Base-by-base conservation (phyloP, 306 rosid species). In the Malus fusca region DNA sequence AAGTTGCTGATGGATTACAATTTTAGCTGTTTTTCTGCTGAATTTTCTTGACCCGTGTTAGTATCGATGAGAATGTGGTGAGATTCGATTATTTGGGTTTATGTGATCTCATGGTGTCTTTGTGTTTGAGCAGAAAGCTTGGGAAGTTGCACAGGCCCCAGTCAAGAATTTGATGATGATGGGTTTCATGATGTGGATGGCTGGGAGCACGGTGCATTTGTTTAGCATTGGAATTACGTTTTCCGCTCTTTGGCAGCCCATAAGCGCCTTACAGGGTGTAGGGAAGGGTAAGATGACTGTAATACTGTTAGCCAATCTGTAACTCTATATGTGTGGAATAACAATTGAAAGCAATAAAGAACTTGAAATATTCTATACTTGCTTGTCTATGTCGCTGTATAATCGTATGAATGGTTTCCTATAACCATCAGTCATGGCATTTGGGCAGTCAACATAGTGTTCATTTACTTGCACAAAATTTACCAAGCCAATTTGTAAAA, bases 131-230 rank as follows among this genome's bases (percentile, higher is more conserved):
- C 88, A 96, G 99, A 96, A 96, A 96, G 98, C 99, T 72, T 96
- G 99, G 99, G 99, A 96, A 86, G 96, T 96, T 74, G 99, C 99
- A 13, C 99, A 96, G 85, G 91, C 99, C 3, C 99, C 99, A 13
- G 78, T 96, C 66, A 96, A 96, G 92, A 96, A 96, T 82, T 86
- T 96, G 91, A 53, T 96, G 11, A 96, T 96, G 99, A 96, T 96
- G 99, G 99, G 97, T 9, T 96, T 92, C 81, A 96, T 96, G 99
- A 96, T 96, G 99, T 96, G 99, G 99, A 96, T 96, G 99, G 97
- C 98, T 84, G 99, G 99, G 48, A 88, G 84, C 62, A 92, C 99
- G 1, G 98, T 96, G 66, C 99, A 96, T 81, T 86, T 96, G 76
- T 96, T 96, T 56, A 96, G 99, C 88, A 92, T 96, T 80, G 98